Evolutionary conservation across 768 basidiomycete species (phyloP).

Genomic region (Lactifluus subvellereus): DNA sequence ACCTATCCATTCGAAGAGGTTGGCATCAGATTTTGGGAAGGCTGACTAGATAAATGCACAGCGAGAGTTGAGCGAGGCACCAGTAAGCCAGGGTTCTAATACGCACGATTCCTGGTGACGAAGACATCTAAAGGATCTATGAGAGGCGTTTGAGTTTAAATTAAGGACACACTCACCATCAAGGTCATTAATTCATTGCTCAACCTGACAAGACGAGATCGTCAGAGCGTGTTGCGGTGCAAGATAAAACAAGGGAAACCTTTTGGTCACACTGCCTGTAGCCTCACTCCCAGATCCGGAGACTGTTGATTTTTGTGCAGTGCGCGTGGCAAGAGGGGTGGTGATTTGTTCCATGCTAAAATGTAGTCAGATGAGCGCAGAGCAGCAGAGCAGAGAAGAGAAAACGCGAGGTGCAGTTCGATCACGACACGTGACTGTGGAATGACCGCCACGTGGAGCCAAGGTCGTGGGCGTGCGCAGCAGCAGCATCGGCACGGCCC

Average conservation of each 20-base stretch:
- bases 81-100: no score
- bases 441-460: no score
- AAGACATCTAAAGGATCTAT: conserved; percentile 58
- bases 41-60: conserved; percentile 53
- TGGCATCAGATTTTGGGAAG: conserved; percentile 81
- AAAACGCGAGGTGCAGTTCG: neutral
- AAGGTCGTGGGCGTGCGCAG: no score
- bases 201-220: conserved; percentile 40
- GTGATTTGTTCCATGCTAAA: conserved; percentile 66
- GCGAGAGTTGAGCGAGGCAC: neutral
- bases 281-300: conserved; percentile 49
- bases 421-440: neutral
- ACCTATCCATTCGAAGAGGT: conserved; percentile 86
- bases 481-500: no score
- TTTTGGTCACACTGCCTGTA: conserved; percentile 78
- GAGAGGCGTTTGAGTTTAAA: neutral
- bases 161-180: conserved; percentile 52
- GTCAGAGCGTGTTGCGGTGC: conserved; percentile 9
- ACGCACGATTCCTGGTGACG: conserved; percentile 81
- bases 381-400: no score
- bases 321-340: conserved; percentile 52
- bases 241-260: conserved; percentile 38
- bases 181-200: conserved; percentile 83
- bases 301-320: conserved; percentile 51
- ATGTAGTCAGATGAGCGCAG: neutral